Percentiles rank a stretch among this genome's conserved stretches.
Conservation (phyloP, 495 filamentous ascomycete species). For the Schizothecium vesticola region DNA sequence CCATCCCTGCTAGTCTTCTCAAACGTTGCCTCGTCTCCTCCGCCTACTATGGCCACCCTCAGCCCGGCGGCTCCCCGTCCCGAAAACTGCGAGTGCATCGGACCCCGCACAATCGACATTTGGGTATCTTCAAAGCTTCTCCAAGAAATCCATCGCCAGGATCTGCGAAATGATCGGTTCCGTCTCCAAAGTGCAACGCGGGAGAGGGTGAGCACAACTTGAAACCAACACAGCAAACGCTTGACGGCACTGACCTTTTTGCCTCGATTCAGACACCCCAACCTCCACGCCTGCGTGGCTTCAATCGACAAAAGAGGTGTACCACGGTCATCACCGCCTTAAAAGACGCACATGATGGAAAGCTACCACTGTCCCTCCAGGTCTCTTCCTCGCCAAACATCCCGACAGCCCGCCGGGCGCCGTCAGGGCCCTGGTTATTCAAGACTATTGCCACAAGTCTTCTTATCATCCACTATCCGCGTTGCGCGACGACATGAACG, state of each 20-base stretch:
- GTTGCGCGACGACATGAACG: background rate
- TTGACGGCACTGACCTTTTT: no score
- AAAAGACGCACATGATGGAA: background rate
- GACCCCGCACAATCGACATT: no score
- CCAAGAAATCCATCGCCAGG: background rate
- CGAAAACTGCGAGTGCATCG: no score
- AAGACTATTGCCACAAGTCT: background rate
- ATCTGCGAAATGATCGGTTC: background rate
- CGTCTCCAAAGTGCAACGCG: background rate
- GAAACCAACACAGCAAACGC: background rate
- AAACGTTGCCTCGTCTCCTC: no score
- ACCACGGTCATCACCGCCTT: no score
- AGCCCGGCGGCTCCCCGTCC: no score
- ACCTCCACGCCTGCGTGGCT: background rate
- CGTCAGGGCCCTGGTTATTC: no score
- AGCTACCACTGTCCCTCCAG: background rate
- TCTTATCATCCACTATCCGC: background rate
- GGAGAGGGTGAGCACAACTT: background rate
- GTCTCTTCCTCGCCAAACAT: background rate
- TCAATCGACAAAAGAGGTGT: no score
- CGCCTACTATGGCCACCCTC: no score
- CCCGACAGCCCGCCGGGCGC: background rate
- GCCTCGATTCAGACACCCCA: no score
- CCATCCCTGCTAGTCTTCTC: no score
- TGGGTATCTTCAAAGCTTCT: background rate